Evolutionary conservation across 2,329 filamentous ascomycete genomes (phyloP), one percentile per base, ranked within the genome.

Genomic region (Fusarium albidum): DNA sequence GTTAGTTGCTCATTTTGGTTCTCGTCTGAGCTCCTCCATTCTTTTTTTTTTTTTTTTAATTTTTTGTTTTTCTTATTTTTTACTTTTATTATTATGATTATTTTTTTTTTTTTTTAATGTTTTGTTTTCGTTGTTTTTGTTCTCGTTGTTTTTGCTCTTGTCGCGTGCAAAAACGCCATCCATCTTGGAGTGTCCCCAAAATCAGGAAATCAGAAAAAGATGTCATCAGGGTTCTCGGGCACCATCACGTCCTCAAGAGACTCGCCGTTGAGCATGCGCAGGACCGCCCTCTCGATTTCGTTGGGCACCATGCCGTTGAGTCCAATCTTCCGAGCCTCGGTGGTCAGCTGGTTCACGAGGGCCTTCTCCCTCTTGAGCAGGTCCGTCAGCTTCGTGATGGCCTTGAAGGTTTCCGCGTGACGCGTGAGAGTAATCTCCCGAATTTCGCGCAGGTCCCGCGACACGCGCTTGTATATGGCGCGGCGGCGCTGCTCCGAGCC

Each of bases 401-500:
- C 17, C 35, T 55, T 35, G 43, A 45, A 54, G 1, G 47, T 46
- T 27, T 57, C 40, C 26, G 43, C 31, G 12, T 54, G 31, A 13
- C 54, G 49, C 13, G 26, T 27, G 5, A 8, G 15, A 29, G 32
- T 17, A 41, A n/a, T n/a, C 21, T 47, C 37, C 32, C 55, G 41
- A n/a, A 55, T 26, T 9, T 57, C 57, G 12, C 59, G 62, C 28
- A 73, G 58, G 48, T 69, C 61, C 46, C 51, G 57, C 18, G 66
- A 68, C 3, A 70, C 55, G 15, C 65, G 64, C 11, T 65, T 53
- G 18, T 69, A 65, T 15, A 70, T 65, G 11, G 64, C 54, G 7
- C 53, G 44, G 9, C 64, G 53, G 12, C 59, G 53, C 0, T 35
- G 44, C 12, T 43, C 39, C 26, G 33, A 29, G 4, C 43, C 42